These are phyloP conservation scores for Saccharomycopsis babjevae DNA, from an alignment of 805 yeast species.

Conservation along the genomic window DNA sequence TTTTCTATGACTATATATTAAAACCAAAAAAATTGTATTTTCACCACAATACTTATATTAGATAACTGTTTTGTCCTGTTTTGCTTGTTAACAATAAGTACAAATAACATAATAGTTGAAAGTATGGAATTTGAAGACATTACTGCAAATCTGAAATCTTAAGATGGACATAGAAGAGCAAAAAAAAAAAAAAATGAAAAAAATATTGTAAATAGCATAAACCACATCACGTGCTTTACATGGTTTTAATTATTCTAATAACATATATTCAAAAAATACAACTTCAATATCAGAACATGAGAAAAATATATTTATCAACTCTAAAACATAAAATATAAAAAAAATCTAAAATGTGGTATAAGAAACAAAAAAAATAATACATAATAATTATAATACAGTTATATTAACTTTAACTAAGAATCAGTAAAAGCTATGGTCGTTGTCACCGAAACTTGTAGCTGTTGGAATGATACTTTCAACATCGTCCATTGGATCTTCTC, in stretches of 20 bases:
- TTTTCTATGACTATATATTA: background rate
- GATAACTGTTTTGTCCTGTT: background rate
- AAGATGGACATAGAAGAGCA: background rate
- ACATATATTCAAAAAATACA: no score
- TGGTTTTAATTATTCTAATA: background rate
- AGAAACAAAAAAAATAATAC: background rate
- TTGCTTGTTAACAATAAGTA: background rate
- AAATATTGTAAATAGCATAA: background rate
- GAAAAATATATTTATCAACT: background rate
- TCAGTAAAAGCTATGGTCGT: background rate
- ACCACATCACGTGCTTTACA: background rate
- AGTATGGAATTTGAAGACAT: no score
- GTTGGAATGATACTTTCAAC: constrained; percentile 13
- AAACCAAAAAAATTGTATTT: background rate
- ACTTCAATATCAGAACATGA: background rate
- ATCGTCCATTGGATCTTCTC: constrained; percentile 8
- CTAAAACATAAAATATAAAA: background rate
- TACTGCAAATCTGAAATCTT: no score
- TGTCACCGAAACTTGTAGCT: constrained; percentile 5
- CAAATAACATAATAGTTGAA: no score
- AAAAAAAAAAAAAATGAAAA: background rate
- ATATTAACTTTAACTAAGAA: background rate
- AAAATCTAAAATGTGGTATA: background rate
- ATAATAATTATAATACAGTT: constrained; percentile 4
- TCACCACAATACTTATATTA: no score